Conservation (phyloP, 768 basidiomycete genomes). For the Kwoniella europaea region DNA sequence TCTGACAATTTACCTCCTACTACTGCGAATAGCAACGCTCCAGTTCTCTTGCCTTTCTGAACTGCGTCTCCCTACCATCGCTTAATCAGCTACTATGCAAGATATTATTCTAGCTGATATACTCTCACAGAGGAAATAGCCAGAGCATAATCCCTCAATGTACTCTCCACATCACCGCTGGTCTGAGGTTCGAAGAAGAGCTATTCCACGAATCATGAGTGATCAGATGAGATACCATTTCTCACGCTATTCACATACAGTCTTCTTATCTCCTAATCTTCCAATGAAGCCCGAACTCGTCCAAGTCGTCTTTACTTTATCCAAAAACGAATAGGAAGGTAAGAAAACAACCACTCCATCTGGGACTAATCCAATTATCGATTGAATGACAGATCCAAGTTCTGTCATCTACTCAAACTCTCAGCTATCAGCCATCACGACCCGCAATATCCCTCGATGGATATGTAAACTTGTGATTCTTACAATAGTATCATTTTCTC, state of each 20-base stretch:
- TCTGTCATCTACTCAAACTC: slow-evolving; percentile 67
- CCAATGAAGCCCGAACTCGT: slow-evolving; percentile 66
- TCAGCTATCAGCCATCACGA: not conserved
- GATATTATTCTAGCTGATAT: not conserved
- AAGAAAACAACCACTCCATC: slow-evolving; percentile 92
- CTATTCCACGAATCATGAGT: slow-evolving; percentile 58
- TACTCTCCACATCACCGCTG: slow-evolving; percentile 71
- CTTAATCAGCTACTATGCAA: not conserved
- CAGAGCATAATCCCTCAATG: slow-evolving; percentile 73
- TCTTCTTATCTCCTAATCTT: slow-evolving; percentile 73
- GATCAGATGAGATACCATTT: not conserved
- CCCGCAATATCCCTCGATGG: too few relatives aligned
- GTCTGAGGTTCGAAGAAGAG: slow-evolving; percentile 88
- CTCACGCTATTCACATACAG: slow-evolving; percentile 56
- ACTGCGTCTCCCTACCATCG: slow-evolving; percentile 1
- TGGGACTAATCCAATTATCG: slow-evolving; percentile 76
- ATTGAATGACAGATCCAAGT: slow-evolving; percentile 80
- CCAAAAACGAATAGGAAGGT: slow-evolving; percentile 85
- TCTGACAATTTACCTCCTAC: slow-evolving; percentile 98
- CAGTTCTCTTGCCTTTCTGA: slow-evolving; percentile 57
- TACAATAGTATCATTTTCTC: slow-evolving; percentile 70
- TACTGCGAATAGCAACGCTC: slow-evolving; percentile 88
- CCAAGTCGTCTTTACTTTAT: slow-evolving; percentile 72
- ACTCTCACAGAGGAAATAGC: slow-evolving; percentile 59
- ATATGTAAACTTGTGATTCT: not conserved